These are phyloP conservation scores for Globisporangium yorkense DNA, from an alignment of 352 stramenopile species.

Conservation along the genomic window DNA sequence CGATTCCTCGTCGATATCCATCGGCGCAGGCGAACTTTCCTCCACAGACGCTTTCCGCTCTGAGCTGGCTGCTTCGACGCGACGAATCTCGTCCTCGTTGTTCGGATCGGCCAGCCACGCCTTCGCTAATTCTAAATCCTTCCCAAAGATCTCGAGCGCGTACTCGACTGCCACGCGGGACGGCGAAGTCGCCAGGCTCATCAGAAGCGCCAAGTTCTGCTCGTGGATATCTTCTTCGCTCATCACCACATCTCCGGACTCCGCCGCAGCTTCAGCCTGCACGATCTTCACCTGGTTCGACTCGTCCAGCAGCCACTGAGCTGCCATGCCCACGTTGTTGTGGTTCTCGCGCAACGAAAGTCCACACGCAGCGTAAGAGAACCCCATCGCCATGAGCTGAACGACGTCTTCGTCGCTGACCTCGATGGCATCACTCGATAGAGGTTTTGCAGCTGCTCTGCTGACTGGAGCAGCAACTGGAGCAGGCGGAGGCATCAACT, in stretches of 20 bases:
- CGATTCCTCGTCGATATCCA: constrained; percentile 8
- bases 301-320: constrained; percentile 81
- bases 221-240: constrained; percentile 59
- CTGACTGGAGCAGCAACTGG: constrained; percentile 9
- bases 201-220: constrained; percentile 63
- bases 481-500: constrained; percentile 40
- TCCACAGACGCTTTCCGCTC: constrained; percentile 11
- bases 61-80: constrained; percentile 30
- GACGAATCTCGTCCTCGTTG: constrained; percentile 60
- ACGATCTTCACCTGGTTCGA: constrained; percentile 68
- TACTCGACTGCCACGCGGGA: constrained; percentile 60
- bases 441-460: constrained; percentile 1
- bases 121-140: constrained; percentile 56
- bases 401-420: constrained; percentile 80
- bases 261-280: constrained; percentile 46
- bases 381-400: constrained; percentile 86
- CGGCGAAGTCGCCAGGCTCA: constrained; percentile 47
- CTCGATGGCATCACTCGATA: constrained; percentile 17
- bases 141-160: constrained; percentile 53
- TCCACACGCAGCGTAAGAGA: constrained; percentile 78
- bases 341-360: constrained; percentile 62
- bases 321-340: constrained; percentile 64
- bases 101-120: constrained; percentile 56
- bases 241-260: constrained; percentile 41
- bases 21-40: constrained; percentile 16